Base-by-base conservation (phyloP, 495 filamentous ascomycete genomes). In the Penicillium egyptiacum region DNA sequence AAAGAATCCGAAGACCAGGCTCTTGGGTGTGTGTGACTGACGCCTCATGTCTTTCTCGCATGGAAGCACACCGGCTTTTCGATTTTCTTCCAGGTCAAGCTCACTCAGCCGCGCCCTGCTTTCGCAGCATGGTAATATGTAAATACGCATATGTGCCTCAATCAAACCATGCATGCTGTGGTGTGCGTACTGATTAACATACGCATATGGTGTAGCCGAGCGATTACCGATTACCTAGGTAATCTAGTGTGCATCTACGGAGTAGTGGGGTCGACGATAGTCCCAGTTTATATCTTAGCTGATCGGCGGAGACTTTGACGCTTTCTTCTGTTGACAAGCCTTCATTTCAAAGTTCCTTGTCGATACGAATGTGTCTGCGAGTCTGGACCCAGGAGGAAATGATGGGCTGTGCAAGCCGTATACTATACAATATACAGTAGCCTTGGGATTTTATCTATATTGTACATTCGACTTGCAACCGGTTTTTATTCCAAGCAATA, bases 1-100 rank as follows among this genome's bases (percentile, higher is more conserved):
- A 43, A 43, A 43, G 20, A 19, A 56, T 45, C 59, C 52, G 23
- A 56, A 62, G 39, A 56, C 52, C 52, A 10, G 55, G 47, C 28
- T 56, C 47, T 17, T 58, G 58, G 58, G 53, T 39, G 47, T 30
- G 37, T 33, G 8, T 43, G 45, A 28, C 17, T 56, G 20, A 19
- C 5, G 22, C 14, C 33, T 47, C n/a, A 16, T 39, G 40, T 23
- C 31, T 19, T 14, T 33, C 7, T 30, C 2, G 7, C n/a, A 30
- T 20, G 23, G 25, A 25, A 42, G 39, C 26, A 43, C 35, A 31
- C 50, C 50, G 39, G 17, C 44, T 33, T 53, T 43, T 20, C 28
- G 9, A 20, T 25, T 50, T 50, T 50, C 26, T 3, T 48, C 45
- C 35, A 35, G 35, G 23, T 51, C 33, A 51, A 51, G 31, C 49